Base-by-base conservation (phyloP, 768 basidiomycete species). In the Asterophora parasitica region DNA sequence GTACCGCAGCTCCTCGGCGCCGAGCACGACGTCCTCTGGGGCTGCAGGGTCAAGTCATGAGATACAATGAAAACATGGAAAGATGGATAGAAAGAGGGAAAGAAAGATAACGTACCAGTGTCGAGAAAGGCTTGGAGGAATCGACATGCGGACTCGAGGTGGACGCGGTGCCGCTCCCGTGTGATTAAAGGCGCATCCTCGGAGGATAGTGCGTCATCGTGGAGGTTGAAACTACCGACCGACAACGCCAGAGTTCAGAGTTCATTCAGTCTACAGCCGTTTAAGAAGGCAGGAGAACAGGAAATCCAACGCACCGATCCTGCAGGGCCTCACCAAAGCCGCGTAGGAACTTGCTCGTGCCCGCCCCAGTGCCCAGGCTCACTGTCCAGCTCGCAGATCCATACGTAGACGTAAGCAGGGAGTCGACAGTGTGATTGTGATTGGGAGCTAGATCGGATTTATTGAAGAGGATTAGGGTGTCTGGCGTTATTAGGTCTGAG, bases 1-100 rank as follows among this genome's bases (percentile, higher is more conserved):
- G 60, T 92, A 91, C 19, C 92, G 81, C 19, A 95, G 72, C 60
- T 92, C 90, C 62, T 95, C 92, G 0, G 91, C 91, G 4, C 80
- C 90, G 9, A 88, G 61, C 5, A 93, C 90, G 4, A 93, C 68
- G 51, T 92, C 88, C n/a, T 77, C 73, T 1, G 77, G 57, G 7
- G 77, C 83, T 84, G 59, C 28, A 10, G 10, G 42, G 19, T 49
- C 28, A 7, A 15, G 10, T 45, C 37, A 41, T 31, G n/a, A 42
- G 34, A 12, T n/a, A 38, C n/a, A 16, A 40, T 17, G 7, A 12
- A 6, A 27, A 15, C n/a, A 32, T 12, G 46, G 39, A 20, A 20
- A 45, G n/a, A 17, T 19, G 23, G 11, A 42, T n/a, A n/a, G n/a
- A n/a, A n/a, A n/a, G n/a, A n/a, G n/a, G n/a, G n/a, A n/a, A n/a